phyloP scores from a whole-genome alignment of 129 eudicot genomes.

The Arctium minus region DNA sequence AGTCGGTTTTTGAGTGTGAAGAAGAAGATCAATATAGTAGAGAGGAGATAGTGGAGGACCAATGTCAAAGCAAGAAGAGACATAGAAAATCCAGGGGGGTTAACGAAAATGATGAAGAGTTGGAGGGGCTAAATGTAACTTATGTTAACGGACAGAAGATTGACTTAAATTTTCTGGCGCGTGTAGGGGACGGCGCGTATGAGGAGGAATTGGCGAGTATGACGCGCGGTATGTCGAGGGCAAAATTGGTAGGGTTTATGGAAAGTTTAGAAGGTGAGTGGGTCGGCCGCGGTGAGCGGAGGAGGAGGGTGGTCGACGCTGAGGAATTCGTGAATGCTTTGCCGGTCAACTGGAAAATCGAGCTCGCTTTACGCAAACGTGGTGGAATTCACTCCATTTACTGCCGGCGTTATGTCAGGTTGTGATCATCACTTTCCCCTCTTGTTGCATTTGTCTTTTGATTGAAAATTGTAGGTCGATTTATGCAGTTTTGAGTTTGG shows the following conservation, averaged over 20 bases:
- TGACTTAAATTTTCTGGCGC: constrained; percentile 20
- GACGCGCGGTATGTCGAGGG: constrained; percentile 28
- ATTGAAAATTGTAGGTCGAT: neutral
- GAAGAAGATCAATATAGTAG: neutral
- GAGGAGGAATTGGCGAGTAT: constrained; percentile 12
- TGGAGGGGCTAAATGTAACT: constrained; percentile 9
- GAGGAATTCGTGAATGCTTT: constrained; percentile 18
- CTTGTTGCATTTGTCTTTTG: neutral
- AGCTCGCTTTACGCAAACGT: constrained; percentile 18
- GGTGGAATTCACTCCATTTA: neutral
- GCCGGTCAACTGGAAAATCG: constrained; percentile 17
- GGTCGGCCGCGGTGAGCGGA: constrained; percentile 26
- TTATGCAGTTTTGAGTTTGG: neutral
- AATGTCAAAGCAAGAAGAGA: neutral
- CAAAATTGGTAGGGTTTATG: constrained; percentile 32
- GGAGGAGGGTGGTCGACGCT: constrained; percentile 30
- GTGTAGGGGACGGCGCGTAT: constrained; percentile 29
- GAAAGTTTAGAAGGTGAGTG: constrained; percentile 26
- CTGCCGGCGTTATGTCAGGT: constrained; percentile 33
- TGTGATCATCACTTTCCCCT: constrained; percentile 18
- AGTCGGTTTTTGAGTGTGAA: neutral
- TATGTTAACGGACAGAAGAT: constrained; percentile 1
- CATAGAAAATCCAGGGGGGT: neutral
- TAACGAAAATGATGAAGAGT: neutral
- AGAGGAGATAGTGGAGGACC: neutral